Evolutionary conservation across 1,284 basidiomycete genomes (phyloP).

Genomic region (Ceratobasidium sp.): DNA sequence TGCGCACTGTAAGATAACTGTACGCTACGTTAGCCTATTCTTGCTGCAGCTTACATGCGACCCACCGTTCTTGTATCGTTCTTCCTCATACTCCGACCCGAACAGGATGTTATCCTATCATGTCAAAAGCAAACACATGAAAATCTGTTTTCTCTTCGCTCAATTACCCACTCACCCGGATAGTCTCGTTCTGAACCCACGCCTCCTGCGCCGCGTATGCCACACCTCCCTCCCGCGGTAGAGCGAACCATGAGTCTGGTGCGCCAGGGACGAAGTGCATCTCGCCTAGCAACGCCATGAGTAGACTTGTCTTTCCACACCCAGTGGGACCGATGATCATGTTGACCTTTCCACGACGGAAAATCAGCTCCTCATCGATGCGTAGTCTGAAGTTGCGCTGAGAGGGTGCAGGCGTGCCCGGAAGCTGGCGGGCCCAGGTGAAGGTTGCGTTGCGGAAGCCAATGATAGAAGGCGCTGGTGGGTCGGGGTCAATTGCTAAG

Average conservation of each 20-base stretch:
- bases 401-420: constrained; percentile 42
- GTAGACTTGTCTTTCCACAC: constrained; percentile 59
- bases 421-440: constrained; percentile 55
- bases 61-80: constrained; percentile 58
- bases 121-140: neutral
- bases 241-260: constrained; percentile 68
- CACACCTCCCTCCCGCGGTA: constrained; percentile 71
- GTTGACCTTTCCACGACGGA: constrained; percentile 66
- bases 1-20: constrained; percentile 59
- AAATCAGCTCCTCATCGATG: constrained; percentile 62
- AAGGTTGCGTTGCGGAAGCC: constrained; percentile 60
- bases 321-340: constrained; percentile 69
- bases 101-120: constrained; percentile 69
- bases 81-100: constrained; percentile 67
- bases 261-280: constrained; percentile 63
- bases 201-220: constrained; percentile 80
- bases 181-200: constrained; percentile 71
- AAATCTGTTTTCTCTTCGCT: neutral
- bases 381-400: constrained; percentile 57
- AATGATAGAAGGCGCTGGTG: constrained; percentile 51
- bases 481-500: constrained; percentile 49
- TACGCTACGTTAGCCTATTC: neutral
- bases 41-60: constrained; percentile 32
- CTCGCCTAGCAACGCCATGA: constrained; percentile 63
- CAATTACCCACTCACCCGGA: constrained; percentile 53